Conservation (phyloP, 345 rosid species). For the Lepidium aucheri region DNA sequence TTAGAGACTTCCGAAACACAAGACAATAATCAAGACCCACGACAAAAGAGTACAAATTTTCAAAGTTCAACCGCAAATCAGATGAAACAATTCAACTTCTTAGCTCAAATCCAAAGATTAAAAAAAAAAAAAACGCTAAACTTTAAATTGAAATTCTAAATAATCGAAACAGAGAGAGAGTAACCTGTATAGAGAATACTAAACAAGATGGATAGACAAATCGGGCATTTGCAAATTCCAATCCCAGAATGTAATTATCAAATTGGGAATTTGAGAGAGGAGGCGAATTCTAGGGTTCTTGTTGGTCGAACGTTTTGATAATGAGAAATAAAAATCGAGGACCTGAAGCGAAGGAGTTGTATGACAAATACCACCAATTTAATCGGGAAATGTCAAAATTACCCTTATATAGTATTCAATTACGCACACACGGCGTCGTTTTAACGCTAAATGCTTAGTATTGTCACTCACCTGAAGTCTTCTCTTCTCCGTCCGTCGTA, state of each 20-base stretch:
- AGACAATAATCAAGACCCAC: slow-evolving; percentile 8
- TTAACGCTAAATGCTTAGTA: not conserved
- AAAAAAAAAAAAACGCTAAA: not conserved
- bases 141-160: slow-evolving; percentile 26
- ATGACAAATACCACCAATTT: slow-evolving; percentile 3
- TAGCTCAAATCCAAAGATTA: not conserved
- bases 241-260: not conserved
- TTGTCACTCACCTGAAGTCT: slow-evolving; percentile 10
- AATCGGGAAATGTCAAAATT: slow-evolving; percentile 9
- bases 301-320: slow-evolving; percentile 12
- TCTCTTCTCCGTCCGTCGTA: slow-evolving; percentile 8
- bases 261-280: slow-evolving; percentile 4
- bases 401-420: not conserved
- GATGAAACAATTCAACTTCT: not conserved
- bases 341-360: not conserved
- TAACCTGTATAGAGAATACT: not conserved
- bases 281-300: slow-evolving; percentile 36
- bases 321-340: not conserved
- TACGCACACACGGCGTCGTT: not conserved
- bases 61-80: not conserved
- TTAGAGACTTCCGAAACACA: slow-evolving; percentile 17
- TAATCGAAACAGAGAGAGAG: not conserved
- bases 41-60: not conserved
- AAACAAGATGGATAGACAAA: not conserved
- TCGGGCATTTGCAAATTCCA: slow-evolving; percentile 1